Evolutionary conservation across 768 basidiomycete species (phyloP).

Genomic region (Gymnopilus junonius): DNA sequence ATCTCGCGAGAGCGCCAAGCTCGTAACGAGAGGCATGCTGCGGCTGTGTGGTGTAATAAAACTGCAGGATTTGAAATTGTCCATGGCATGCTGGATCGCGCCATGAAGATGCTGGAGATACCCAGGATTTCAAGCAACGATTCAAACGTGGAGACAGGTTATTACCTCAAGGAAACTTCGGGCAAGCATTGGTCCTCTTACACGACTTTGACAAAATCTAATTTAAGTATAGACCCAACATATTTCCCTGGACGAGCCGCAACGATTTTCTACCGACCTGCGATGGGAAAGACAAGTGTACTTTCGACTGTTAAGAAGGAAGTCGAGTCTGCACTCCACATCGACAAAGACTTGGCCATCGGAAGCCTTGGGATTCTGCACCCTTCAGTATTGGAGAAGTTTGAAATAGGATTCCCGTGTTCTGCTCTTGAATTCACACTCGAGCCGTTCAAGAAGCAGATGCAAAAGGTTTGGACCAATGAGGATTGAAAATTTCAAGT

Average conservation of each 20-base stretch:
- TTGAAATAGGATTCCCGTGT: conserved; percentile 94
- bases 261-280: conserved; percentile 83
- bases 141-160: conserved; percentile 68
- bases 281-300: conserved; percentile 36
- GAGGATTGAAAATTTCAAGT: conserved; percentile 39
- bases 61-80: conserved; percentile 96
- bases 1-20: conserved; percentile 75
- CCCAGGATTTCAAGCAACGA: conserved; percentile 71
- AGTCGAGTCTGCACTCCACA: conserved; percentile 48
- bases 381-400: conserved; percentile 88
- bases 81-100: conserved; percentile 91
- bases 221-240: conserved; percentile 67
- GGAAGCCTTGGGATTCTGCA: conserved; percentile 95
- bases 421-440: conserved; percentile 93
- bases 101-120: conserved; percentile 96
- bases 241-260: conserved; percentile 97
- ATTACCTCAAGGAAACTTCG: conserved; percentile 86
- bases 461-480: conserved; percentile 60
- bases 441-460: conserved; percentile 89
- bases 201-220: not conserved
- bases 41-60: conserved; percentile 95
- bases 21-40: conserved; percentile 86
- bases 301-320: conserved; percentile 43
- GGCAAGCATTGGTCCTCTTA: conserved; percentile 54
- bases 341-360: conserved; percentile 68